Conservation (phyloP, 1,284 basidiomycete species). For the Austroboletus novae-zelandiae region DNA sequence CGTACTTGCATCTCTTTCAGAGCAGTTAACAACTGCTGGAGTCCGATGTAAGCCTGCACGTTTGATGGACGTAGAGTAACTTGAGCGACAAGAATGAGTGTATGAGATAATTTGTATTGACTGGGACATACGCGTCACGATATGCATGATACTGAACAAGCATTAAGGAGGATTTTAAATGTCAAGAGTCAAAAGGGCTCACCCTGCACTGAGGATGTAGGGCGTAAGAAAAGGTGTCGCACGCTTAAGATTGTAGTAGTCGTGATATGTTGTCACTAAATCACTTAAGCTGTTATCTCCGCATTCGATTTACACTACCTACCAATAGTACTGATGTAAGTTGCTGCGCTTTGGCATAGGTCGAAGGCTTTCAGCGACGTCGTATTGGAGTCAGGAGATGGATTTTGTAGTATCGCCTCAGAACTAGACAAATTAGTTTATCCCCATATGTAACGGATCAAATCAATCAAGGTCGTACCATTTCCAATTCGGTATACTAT, state of each 20-base stretch:
- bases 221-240: slow-evolving; percentile 71
- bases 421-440: slow-evolving; percentile 30
- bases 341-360: slow-evolving; percentile 73
- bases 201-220: slow-evolving; percentile 77
- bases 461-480: slow-evolving; percentile 37
- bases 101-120: not conserved
- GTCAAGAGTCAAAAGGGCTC: slow-evolving; percentile 27
- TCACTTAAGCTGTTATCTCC: slow-evolving; percentile 9
- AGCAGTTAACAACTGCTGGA: slow-evolving; percentile 65
- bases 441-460: not conserved
- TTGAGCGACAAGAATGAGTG: slow-evolving; percentile 30
- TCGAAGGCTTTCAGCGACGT: slow-evolving; percentile 64
- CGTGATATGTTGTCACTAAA: slow-evolving; percentile 58
- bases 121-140: slow-evolving; percentile 59
- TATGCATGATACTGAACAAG: slow-evolving; percentile 72
- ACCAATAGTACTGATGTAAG: slow-evolving; percentile 72
- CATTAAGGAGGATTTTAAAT: slow-evolving; percentile 7
- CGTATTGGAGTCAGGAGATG: slow-evolving; percentile 35
- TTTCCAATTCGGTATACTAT: slow-evolving; percentile 67
- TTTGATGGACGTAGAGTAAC: slow-evolving; percentile 70
- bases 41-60: slow-evolving; percentile 62
- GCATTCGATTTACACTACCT: slow-evolving; percentile 14
- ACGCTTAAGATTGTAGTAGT: slow-evolving; percentile 60
- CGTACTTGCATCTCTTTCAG: slow-evolving; percentile 71
- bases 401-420: slow-evolving; percentile 42